Conservation (phyloP, 2,329 filamentous ascomycete species). For the Stachybotrys echinatus region DNA sequence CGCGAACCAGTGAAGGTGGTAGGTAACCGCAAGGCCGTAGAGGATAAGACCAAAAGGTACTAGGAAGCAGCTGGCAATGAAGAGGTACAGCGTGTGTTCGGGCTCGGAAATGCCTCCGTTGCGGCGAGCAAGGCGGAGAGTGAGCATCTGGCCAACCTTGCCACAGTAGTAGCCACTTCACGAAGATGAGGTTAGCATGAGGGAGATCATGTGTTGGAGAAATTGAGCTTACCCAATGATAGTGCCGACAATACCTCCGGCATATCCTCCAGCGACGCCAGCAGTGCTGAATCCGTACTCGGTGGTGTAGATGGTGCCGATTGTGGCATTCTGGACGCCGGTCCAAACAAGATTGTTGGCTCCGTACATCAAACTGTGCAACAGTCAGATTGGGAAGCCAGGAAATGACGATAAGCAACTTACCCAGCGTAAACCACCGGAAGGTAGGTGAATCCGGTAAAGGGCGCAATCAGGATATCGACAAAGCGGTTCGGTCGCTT, state of each 20-base stretch:
- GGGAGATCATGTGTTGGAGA: neutral
- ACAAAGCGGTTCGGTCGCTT: conserved; percentile 29
- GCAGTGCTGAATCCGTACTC: conserved; percentile 23
- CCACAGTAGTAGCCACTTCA: conserved; percentile 20
- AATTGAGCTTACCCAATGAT: conserved; percentile 21
- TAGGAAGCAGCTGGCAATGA: conserved; percentile 30
- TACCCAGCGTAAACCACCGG: conserved; percentile 32
- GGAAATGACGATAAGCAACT: too few species aligned
- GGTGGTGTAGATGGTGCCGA: conserved; percentile 23
- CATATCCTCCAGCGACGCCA: conserved; percentile 18
- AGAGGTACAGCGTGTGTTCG: conserved; percentile 38
- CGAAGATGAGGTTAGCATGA: neutral
- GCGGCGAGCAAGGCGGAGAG: conserved; percentile 34
- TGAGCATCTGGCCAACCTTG: conserved; percentile 27
- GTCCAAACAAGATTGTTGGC: conserved; percentile 25
- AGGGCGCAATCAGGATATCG: conserved; percentile 26
- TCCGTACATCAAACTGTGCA: conserved; percentile 22
- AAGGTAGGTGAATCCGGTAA: conserved; percentile 22
- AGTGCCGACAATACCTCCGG: conserved; percentile 32
- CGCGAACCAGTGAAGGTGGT: conserved; percentile 24
- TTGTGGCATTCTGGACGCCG: conserved; percentile 22
- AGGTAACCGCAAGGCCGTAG: conserved; percentile 28
- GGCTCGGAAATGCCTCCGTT: conserved; percentile 42
- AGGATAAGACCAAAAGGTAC: conserved; percentile 36
- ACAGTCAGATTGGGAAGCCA: too few species aligned